phyloP scores from a whole-genome alignment of 371 early-diverging fungal genomes.

The Mortierella sp. region DNA sequence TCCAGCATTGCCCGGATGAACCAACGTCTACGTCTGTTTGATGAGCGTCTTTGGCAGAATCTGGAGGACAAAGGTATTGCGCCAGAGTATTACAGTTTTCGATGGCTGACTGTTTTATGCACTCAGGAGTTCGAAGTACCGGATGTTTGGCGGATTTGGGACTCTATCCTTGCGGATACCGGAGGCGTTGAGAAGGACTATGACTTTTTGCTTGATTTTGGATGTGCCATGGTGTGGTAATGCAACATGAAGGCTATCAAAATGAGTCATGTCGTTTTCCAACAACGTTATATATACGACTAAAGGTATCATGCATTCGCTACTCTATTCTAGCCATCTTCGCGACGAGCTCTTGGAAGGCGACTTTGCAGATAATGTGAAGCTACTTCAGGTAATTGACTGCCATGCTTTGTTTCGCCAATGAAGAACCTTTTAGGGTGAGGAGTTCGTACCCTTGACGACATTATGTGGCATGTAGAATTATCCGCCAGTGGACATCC shows the following conservation, averaged over 20 bases:
- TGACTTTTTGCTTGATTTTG: conserved; percentile 82
- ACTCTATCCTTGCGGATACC: conserved; percentile 79
- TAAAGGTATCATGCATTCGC: too few relatives aligned
- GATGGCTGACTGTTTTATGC: conserved; percentile 88
- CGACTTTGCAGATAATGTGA: conserved; percentile 74
- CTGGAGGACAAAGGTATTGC: conserved; percentile 74
- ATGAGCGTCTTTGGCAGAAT: conserved; percentile 73
- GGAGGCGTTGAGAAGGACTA: conserved; percentile 58
- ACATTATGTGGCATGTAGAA: conserved; percentile 15
- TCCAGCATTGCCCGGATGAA: conserved; percentile 73
- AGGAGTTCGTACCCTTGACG: not conserved
- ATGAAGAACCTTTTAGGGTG: too few relatives aligned
- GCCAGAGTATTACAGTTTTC: conserved; percentile 85
- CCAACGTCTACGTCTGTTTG: conserved; percentile 64
- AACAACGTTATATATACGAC: too few relatives aligned
- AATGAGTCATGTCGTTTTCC: too few relatives aligned
- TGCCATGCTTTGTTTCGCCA: too few relatives aligned
- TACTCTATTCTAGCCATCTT: conserved; percentile 62
- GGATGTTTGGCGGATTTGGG: conserved; percentile 88
- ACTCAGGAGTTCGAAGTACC: conserved; percentile 88
- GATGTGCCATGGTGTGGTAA: conserved; percentile 84
- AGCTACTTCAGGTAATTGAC: conserved; percentile 65
- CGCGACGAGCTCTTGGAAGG: conserved; percentile 67
- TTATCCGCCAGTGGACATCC: conserved; percentile 47
- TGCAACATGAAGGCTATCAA: too few relatives aligned